Conservation (phyloP, 2,329 filamentous ascomycete species). For the Pseudogymnoascus sp. region DNA sequence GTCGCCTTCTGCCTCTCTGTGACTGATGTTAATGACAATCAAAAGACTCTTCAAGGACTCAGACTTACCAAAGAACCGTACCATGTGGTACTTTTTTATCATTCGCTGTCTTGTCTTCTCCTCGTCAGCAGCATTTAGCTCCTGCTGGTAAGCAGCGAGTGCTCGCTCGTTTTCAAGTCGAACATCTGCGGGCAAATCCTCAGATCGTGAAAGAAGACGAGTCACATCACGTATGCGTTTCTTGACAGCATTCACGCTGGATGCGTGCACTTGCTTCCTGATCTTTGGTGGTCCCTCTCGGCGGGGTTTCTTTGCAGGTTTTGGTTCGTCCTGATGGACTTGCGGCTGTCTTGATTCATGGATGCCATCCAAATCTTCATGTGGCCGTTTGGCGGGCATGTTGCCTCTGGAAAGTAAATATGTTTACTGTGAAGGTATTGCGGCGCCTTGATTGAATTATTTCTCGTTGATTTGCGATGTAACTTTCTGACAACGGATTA, state of each 20-base stretch:
- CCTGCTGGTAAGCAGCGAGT: slow-evolving; percentile 55
- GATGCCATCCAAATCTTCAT: slow-evolving; percentile 18
- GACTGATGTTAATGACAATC: slow-evolving; percentile 12
- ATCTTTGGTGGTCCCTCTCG: slow-evolving; percentile 19
- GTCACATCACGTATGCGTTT: slow-evolving; percentile 63
- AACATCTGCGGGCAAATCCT: slow-evolving; percentile 59
- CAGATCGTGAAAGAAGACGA: slow-evolving; percentile 52
- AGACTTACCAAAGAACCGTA: slow-evolving; percentile 68
- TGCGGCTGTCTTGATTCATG: slow-evolving; percentile 27
- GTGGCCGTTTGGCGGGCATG: slow-evolving; percentile 26
- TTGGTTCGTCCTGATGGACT: slow-evolving; percentile 18
- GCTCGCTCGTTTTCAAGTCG: slow-evolving; percentile 64
- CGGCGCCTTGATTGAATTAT: neutral
- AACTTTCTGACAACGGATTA: slow-evolving; percentile 10
- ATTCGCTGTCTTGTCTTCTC: slow-evolving; percentile 58
- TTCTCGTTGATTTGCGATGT: slow-evolving; percentile 1
- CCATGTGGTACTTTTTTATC: slow-evolving; percentile 74
- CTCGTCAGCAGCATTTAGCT: slow-evolving; percentile 50
- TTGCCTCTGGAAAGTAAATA: slow-evolving; percentile 10
- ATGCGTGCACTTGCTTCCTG: slow-evolving; percentile 26
- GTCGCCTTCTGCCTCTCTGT: slow-evolving; percentile 65
- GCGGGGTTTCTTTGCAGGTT: slow-evolving; percentile 26
- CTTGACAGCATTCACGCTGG: slow-evolving; percentile 52
- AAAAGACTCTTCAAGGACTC: slow-evolving; percentile 8
- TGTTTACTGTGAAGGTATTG: neutral